Evolutionary conservation across 192 early-diverging fungal species (phyloP).

Genomic region (Chytriomyces hyalinus): DNA sequence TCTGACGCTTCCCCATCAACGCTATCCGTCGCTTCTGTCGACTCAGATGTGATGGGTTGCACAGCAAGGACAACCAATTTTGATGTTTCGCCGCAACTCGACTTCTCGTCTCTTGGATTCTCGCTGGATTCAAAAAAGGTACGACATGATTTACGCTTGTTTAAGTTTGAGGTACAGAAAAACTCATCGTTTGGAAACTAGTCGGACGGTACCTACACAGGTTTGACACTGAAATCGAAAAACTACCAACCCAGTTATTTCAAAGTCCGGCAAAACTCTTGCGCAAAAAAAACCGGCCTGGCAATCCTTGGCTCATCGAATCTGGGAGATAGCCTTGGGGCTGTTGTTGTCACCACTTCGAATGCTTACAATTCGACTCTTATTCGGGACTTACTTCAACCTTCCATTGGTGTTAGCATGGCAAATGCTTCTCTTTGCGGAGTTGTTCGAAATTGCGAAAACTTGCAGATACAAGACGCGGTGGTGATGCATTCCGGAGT

Average conservation of each 20-base stretch:
- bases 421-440: slow-evolving; percentile 2
- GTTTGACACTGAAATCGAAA: background rate
- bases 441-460: background rate
- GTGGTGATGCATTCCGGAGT: slow-evolving; percentile 1
- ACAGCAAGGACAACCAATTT: slow-evolving; percentile 1
- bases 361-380: slow-evolving; percentile 1
- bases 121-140: slow-evolving; percentile 19
- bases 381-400: slow-evolving; percentile 15
- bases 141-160: background rate
- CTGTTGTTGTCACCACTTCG: background rate
- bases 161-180: background rate
- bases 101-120: background rate
- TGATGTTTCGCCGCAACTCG: slow-evolving; percentile 1
- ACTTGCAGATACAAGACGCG: background rate
- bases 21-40: background rate
- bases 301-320: slow-evolving; percentile 13
- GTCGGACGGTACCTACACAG: slow-evolving; percentile 4
- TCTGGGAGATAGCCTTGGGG: slow-evolving; percentile 6
- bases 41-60: background rate
- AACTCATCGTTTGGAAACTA: background rate
- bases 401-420: background rate
- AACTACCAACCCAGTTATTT: slow-evolving; percentile 26
- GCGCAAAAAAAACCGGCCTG: slow-evolving; percentile 18
- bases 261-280: background rate
- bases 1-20: background rate